Evolutionary conservation across 352 stramenopile species (phyloP).

Genomic region (Globisporangium emineosum): DNA sequence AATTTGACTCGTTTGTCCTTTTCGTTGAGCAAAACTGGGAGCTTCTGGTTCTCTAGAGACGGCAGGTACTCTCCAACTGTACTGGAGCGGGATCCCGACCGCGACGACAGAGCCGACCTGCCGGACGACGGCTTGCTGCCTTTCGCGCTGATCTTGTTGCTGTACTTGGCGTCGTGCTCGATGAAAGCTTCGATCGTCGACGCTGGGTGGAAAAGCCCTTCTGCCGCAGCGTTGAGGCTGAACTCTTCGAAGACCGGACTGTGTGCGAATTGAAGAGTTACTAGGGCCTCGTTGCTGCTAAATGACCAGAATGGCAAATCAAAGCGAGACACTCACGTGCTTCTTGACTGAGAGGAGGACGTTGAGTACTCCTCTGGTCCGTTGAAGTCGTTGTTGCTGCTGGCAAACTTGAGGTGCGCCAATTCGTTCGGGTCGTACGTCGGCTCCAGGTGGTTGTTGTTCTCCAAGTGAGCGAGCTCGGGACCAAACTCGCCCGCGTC

Average conservation of each 20-base stretch:
- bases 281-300: no score
- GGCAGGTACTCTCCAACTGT: slow-evolving; percentile 31
- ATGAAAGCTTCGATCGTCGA: slow-evolving; percentile 75
- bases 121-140: slow-evolving; percentile 16
- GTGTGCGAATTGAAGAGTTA: background rate
- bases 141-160: background rate
- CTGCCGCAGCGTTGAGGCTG: slow-evolving; percentile 54
- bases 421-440: slow-evolving; percentile 11
- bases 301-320: no score
- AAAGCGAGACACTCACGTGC: slow-evolving; percentile 17
- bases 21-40: slow-evolving; percentile 25
- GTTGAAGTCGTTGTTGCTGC: slow-evolving; percentile 11
- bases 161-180: slow-evolving; percentile 74
- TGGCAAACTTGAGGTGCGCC: background rate
- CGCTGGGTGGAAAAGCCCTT: slow-evolving; percentile 74
- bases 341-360: slow-evolving; percentile 12
- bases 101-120: slow-evolving; percentile 18
- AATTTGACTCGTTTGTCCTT: slow-evolving; percentile 30
- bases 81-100: slow-evolving; percentile 16
- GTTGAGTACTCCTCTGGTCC: slow-evolving; percentile 9
- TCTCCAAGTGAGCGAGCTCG: background rate
- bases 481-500: slow-evolving; percentile 16
- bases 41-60: slow-evolving; percentile 33
- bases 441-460: slow-evolving; percentile 25
- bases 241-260: slow-evolving; percentile 62